Conservation (phyloP, 2,329 filamentous ascomycete genomes). For the Fusarium globosum region DNA sequence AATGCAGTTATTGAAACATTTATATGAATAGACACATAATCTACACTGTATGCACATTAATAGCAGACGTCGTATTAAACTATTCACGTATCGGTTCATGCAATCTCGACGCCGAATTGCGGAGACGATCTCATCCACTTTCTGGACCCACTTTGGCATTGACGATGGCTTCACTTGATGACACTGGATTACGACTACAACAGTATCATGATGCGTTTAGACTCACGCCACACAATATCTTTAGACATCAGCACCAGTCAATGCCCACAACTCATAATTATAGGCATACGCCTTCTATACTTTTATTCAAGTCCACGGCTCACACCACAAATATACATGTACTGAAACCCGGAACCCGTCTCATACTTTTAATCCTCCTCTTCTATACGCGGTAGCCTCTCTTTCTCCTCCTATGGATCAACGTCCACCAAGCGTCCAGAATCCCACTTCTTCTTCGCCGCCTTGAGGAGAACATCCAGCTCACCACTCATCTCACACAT, state of each 20-base stretch:
- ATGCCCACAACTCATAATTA: not conserved
- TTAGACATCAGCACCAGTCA: not conserved
- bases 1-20: not conserved
- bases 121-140: constrained; percentile 19
- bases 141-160: constrained; percentile 5
- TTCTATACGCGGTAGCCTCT: constrained; percentile 6
- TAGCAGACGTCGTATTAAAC: not conserved
- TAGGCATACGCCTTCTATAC: constrained; percentile 29
- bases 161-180: constrained; percentile 10
- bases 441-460: constrained; percentile 66
- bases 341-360: not conserved
- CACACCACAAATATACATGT: constrained; percentile 9
- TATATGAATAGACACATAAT: not conserved
- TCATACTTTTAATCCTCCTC: constrained; percentile 19
- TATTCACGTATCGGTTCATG: constrained; percentile 20
- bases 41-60: not conserved
- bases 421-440: constrained; percentile 51
- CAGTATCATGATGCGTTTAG: not conserved
- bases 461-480: constrained; percentile 60
- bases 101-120: constrained; percentile 26
- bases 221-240: not conserved
- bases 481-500: constrained; percentile 76
- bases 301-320: constrained; percentile 18
- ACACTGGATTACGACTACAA: not conserved
- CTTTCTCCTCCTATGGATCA: constrained; percentile 39